Evolutionary conservation across 768 basidiomycete genomes (phyloP).

Genomic region (Saitozyma podzolica): DNA sequence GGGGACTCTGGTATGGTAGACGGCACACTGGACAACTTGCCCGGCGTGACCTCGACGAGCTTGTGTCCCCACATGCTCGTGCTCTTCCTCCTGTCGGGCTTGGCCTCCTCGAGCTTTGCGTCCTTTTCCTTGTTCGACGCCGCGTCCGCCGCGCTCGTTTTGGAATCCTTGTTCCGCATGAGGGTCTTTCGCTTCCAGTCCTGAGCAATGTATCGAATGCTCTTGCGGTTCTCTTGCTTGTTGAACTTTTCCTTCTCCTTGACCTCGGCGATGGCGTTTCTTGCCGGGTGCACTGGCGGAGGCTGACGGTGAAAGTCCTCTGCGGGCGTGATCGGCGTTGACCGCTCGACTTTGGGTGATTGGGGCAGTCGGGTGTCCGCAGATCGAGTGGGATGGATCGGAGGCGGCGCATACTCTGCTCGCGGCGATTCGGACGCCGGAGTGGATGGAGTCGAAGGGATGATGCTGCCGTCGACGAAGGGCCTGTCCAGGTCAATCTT

Average conservation of each 20-base stretch:
- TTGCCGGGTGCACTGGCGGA: conserved; percentile 18
- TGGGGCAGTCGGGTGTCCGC: conserved; percentile 2
- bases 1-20: conserved; percentile 38
- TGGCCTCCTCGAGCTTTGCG: conserved; percentile 37
- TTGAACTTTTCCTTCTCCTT: conserved; percentile 33
- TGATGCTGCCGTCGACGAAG: conserved; percentile 72
- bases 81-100: conserved; percentile 73
- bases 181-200: conserved; percentile 26
- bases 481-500: conserved; percentile 94
- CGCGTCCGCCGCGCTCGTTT: conserved; percentile 52
- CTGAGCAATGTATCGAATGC: conserved; percentile 82
- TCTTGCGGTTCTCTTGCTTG: conserved; percentile 60
- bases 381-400: conserved; percentile 19
- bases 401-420: conserved; percentile 10
- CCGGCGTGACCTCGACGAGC: conserved; percentile 87
- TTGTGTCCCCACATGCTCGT: conserved; percentile 95
- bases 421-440: conserved; percentile 32
- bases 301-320: conserved; percentile 8
- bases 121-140: conserved; percentile 26
- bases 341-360: conserved; percentile 10
- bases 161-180: conserved; percentile 46
- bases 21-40: conserved; percentile 57
- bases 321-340: too few species aligned
- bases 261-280: not conserved
- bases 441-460: conserved; percentile 32